These are phyloP conservation scores for Coemansia interrupta DNA, from an alignment of 192 early-diverging fungal genomes.

Conservation along the genomic window DNA sequence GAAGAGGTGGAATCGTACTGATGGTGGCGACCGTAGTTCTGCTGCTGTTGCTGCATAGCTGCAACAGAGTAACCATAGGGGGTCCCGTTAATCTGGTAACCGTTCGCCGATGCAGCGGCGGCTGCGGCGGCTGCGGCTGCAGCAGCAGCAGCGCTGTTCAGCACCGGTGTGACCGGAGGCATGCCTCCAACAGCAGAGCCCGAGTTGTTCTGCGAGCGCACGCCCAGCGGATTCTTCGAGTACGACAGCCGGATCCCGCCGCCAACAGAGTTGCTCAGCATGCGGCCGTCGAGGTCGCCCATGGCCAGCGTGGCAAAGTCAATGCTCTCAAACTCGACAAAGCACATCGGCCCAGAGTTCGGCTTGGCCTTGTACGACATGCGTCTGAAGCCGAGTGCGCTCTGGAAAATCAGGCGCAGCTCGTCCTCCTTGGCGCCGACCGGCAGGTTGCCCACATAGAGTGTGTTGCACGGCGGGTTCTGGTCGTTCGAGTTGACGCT, in stretches of 20 bases:
- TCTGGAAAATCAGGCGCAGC: conserved; percentile 73
- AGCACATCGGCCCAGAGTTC: conserved; percentile 94
- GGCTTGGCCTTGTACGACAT: conserved; percentile 83
- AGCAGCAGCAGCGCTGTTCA: conserved; percentile 23
- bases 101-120: conserved; percentile 1
- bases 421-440: conserved; percentile 86
- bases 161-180: conserved; percentile 10
- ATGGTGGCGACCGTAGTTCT: conserved; percentile 4
- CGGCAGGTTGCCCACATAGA: conserved; percentile 97
- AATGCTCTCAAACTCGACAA: conserved; percentile 99
- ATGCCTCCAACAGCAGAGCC: neutral
- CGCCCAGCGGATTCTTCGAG: conserved; percentile 94
- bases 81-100: conserved; percentile 21
- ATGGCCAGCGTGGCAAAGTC: conserved; percentile 85
- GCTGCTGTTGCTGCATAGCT: conserved; percentile 18
- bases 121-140: conserved; percentile 16
- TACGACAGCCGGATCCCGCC: conserved; percentile 94
- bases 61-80: conserved; percentile 31
- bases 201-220: conserved; percentile 59
- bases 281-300: conserved; percentile 80
- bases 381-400: conserved; percentile 84
- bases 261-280: conserved; percentile 79
- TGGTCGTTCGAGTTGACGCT: conserved; percentile 73
- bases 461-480: conserved; percentile 97
- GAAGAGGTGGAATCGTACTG: conserved; percentile 32